A percentile compares a stretch with the other conserved stretches of the same genome.
Conservation (phyloP, 2,329 filamentous ascomycete species). For the Sarocladium kiliense region DNA sequence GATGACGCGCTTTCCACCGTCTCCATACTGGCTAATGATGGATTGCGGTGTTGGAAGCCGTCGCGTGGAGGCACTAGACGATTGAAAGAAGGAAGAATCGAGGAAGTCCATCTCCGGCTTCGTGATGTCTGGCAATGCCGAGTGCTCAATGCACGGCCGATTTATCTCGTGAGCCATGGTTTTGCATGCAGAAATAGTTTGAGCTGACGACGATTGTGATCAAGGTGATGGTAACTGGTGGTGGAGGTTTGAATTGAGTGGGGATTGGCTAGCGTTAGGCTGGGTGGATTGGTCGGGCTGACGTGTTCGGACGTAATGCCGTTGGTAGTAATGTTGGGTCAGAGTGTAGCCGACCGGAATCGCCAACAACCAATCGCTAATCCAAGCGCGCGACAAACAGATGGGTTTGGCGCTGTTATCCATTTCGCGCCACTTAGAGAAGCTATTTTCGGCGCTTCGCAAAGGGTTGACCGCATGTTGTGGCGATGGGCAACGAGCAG, state of each 20-base stretch:
- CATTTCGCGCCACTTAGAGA: not conserved
- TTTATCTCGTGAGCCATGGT: not conserved
- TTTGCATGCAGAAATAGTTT: no score
- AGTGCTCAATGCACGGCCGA: not conserved
- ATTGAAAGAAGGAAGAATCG: constrained; percentile 9
- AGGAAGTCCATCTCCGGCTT: constrained; percentile 6
- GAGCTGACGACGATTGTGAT: not conserved
- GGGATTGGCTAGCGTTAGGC: not conserved
- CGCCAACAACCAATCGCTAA: not conserved
- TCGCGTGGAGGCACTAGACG: not conserved
- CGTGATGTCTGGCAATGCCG: constrained; percentile 3
- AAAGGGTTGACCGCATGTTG: no score
- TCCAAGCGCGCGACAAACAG: not conserved
- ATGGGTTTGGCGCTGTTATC: not conserved
- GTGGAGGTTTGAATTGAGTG: not conserved
- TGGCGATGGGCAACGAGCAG: no score
- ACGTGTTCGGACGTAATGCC: not conserved
- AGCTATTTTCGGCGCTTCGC: not conserved
- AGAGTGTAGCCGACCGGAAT: not conserved
- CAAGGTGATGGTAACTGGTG: not conserved
- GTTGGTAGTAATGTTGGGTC: not conserved
- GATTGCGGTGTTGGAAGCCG: constrained; percentile 9
- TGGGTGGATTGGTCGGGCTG: not conserved
- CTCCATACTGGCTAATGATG: not conserved
- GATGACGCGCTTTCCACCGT: not conserved